phyloP scores from a whole-genome alignment of 2,329 filamentous ascomycete genomes.

The Penicillium sp. region DNA sequence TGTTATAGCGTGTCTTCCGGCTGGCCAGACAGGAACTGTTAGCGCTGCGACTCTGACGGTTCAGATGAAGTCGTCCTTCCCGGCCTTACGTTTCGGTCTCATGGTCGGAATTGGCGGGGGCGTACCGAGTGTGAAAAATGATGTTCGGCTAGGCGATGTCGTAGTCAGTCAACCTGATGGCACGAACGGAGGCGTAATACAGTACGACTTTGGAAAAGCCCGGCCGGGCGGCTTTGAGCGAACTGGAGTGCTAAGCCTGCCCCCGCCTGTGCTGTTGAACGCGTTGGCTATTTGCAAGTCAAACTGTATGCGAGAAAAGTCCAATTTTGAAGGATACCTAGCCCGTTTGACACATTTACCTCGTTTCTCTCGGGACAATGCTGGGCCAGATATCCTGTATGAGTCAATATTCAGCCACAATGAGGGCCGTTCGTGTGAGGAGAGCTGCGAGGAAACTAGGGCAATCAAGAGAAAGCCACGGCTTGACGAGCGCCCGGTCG shows the following conservation, averaged over 20 bases:
- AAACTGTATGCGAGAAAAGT: too few relatives aligned
- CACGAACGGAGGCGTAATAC: constrained; percentile 28
- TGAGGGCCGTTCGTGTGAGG: not conserved
- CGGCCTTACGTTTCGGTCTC: constrained; percentile 33
- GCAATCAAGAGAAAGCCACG: not conserved
- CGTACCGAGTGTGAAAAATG: constrained; percentile 23
- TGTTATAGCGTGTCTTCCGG: constrained; percentile 10
- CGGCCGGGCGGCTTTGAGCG: not conserved
- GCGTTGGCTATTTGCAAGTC: not conserved
- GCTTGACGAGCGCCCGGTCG: not conserved
- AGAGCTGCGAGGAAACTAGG: not conserved
- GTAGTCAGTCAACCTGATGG: constrained; percentile 27
- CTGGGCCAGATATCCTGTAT: not conserved
- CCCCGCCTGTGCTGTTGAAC: not conserved
- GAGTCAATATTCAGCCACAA: too few relatives aligned
- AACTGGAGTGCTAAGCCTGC: not conserved
- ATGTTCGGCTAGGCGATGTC: constrained; percentile 38
- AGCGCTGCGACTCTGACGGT: constrained; percentile 22
- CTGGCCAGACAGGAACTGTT: constrained; percentile 31
- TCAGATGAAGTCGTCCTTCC: constrained; percentile 25
- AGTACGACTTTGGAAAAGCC: constrained; percentile 34
- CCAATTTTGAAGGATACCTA: too few relatives aligned
- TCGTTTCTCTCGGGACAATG: not conserved
- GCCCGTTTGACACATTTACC: too few relatives aligned
- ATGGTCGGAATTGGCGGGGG: constrained; percentile 53